Evolutionary conservation across 2,329 filamentous ascomycete genomes (phyloP).

Genomic region (Monosporascus sp.): DNA sequence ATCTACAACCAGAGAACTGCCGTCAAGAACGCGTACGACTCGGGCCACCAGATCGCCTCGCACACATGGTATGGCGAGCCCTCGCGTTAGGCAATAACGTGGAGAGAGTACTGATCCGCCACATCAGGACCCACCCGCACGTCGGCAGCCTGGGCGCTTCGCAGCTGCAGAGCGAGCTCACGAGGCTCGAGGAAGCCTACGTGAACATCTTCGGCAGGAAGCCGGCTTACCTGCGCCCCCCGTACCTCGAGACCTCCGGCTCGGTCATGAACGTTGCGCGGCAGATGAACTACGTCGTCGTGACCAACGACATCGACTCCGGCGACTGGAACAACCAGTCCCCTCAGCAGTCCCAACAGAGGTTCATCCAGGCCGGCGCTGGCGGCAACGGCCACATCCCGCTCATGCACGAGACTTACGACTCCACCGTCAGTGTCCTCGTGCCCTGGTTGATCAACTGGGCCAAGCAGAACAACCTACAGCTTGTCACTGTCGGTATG

Average conservation of each 20-base stretch:
- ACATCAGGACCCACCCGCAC: slow-evolving; percentile 39
- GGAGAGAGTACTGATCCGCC: not conserved
- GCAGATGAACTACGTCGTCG: slow-evolving; percentile 52
- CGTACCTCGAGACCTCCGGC: slow-evolving; percentile 43
- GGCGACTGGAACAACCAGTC: slow-evolving; percentile 55
- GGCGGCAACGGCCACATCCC: slow-evolving; percentile 47
- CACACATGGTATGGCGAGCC: slow-evolving; percentile 41
- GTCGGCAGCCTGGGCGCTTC: slow-evolving; percentile 34
- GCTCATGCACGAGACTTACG: slow-evolving; percentile 54
- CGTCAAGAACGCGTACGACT: slow-evolving; percentile 47
- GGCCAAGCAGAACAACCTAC: slow-evolving; percentile 42
- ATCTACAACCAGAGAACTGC: slow-evolving; percentile 45
- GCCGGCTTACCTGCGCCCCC: slow-evolving; percentile 46
- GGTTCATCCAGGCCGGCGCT: slow-evolving; percentile 42
- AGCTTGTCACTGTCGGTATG: slow-evolving; percentile 47
- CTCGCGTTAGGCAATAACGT: not conserved
- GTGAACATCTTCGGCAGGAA: slow-evolving; percentile 46
- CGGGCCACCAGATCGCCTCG: slow-evolving; percentile 49
- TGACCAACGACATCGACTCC: slow-evolving; percentile 57
- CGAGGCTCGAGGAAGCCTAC: slow-evolving; percentile 44
- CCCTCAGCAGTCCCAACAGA: slow-evolving; percentile 46
- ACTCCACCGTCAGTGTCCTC: slow-evolving; percentile 42
- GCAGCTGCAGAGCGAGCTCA: slow-evolving; percentile 43
- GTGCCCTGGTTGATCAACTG: slow-evolving; percentile 47
- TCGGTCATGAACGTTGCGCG: slow-evolving; percentile 37